Base-by-base conservation (phyloP, 192 early-diverging fungal species). In the Dissophora globulifera region DNA sequence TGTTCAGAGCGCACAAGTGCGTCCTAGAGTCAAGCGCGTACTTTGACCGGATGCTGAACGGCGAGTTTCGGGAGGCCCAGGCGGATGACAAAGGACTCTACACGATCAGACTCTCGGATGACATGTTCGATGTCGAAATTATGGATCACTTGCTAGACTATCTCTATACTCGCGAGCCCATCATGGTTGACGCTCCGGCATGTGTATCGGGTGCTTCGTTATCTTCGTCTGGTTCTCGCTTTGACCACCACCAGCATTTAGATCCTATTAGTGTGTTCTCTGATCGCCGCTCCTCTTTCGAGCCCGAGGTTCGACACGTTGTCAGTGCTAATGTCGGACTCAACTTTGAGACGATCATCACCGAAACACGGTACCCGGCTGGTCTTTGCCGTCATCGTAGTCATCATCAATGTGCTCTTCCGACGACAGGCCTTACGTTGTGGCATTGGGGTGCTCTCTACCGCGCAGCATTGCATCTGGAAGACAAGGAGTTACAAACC, bases 71-170 rank as follows among this genome's bases (percentile, higher is more conserved):
- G 35, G 72, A 76, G 30, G 56, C 49, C 7, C 72, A 56, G 19
- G 59, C 25, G 19, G 42, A 30, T 5, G 13, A 56, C 2, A 17
- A 48, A 22, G 50, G 49, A 9, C 41, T 35, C 32, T 50, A 58
- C 29, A 50, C 29, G 35, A 62, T 76, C 19, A 52, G 50, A 25
- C 57, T 76, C 9, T 56, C 62, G 16, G 61, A 27, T n/a, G 51
- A 67, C 26, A 48, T 76, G 49, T 76, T 76, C 35, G 50, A 63
- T 19, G 45, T n/a, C 6, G 38, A 48, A 2, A 67, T 67, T 19
- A 67, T 76, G 63, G 72, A 67, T 29, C 29, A 22, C 27, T 51
- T 76, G 1, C 43, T 76, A 11, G 72, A 76, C 27, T 76, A 66
- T 33, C n/a, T 76, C 8, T 76, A 76, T 25, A 60, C 62, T 0